A percentile compares a stretch with the other conserved stretches of the same genome.
These are phyloP conservation scores for Phytophthora pisi DNA, from an alignment of 352 stramenopile genomes.

Conservation along the genomic window DNA sequence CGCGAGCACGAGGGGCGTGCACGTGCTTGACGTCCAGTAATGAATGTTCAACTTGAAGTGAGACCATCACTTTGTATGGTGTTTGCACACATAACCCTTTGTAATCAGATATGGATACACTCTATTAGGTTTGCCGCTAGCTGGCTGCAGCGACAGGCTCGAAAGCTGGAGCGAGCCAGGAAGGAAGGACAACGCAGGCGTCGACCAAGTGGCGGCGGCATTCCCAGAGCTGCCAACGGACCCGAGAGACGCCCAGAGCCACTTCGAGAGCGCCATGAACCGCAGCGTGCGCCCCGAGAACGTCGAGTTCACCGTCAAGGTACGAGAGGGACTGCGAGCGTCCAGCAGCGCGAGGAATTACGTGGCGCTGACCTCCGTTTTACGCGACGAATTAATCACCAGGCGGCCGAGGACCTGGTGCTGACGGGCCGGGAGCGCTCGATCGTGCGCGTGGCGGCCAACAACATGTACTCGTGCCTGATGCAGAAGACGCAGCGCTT, in stretches of 20 bases:
- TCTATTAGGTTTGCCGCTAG: too few species aligned
- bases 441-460: constrained; percentile 82
- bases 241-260: too few species aligned
- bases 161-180: too few species aligned
- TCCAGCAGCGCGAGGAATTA: background rate
- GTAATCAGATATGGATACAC: too few species aligned
- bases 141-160: too few species aligned
- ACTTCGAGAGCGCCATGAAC: constrained; percentile 53
- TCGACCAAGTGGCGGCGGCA: too few species aligned
- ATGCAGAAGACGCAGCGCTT: constrained; percentile 99
- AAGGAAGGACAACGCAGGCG: too few species aligned
- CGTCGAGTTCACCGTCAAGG: constrained; percentile 97
- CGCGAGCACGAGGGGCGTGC: constrained; percentile 33
- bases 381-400: constrained; percentile 6
- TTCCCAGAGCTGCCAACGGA: too few species aligned
- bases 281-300: constrained; percentile 90
- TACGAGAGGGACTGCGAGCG: constrained; percentile 19
- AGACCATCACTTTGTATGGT: too few species aligned
- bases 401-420: constrained; percentile 82
- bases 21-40: constrained; percentile 23
- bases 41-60: too few species aligned
- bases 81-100: too few species aligned
- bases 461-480: constrained; percentile 94
- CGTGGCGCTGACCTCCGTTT: background rate
- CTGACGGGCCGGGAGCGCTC: constrained; percentile 80